Percentiles rank a stretch among this genome's conserved stretches.
phyloP scores from a whole-genome alignment of 1,284 basidiomycete species.

The Sanghuangporus baumii region DNA sequence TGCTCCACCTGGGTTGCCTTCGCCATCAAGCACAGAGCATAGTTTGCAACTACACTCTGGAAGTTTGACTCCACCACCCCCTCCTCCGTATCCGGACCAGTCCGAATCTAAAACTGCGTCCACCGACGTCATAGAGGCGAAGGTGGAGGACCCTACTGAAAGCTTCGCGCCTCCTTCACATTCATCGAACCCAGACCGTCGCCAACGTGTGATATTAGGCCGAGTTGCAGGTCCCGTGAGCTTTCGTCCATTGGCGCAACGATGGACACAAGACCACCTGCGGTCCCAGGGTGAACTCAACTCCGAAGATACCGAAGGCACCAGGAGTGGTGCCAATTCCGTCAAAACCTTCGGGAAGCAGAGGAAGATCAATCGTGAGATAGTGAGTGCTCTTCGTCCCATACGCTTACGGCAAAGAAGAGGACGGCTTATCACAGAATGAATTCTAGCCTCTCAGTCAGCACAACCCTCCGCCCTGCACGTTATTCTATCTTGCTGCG shows the following conservation, averaged over 20 bases:
- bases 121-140: neutral
- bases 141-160: neutral
- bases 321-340: neutral
- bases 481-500: conserved; percentile 49
- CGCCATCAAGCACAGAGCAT: conserved; percentile 2
- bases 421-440: neutral
- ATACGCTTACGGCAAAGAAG: neutral
- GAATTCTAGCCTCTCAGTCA: conserved; percentile 16
- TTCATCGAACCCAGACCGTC: conserved; percentile 5
- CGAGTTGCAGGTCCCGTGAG: conserved; percentile 13
- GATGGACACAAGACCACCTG: neutral
- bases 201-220: conserved; percentile 7
- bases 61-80: conserved; percentile 10
- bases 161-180: neutral
- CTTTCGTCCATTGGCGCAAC: conserved; percentile 5
- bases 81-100: conserved; percentile 13
- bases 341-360: neutral
- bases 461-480: conserved; percentile 61
- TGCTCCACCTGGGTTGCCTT: conserved; percentile 11
- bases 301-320: neutral
- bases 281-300: neutral
- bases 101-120: neutral
- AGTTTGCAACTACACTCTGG: neutral
- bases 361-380: conserved; percentile 10
- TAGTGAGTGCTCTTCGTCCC: conserved; percentile 3